Percentiles rank a stretch among this genome's conserved stretches.
These are phyloP conservation scores for Ogataea paradorogensis DNA, from an alignment of 805 yeast genomes.

Conservation along the genomic window DNA sequence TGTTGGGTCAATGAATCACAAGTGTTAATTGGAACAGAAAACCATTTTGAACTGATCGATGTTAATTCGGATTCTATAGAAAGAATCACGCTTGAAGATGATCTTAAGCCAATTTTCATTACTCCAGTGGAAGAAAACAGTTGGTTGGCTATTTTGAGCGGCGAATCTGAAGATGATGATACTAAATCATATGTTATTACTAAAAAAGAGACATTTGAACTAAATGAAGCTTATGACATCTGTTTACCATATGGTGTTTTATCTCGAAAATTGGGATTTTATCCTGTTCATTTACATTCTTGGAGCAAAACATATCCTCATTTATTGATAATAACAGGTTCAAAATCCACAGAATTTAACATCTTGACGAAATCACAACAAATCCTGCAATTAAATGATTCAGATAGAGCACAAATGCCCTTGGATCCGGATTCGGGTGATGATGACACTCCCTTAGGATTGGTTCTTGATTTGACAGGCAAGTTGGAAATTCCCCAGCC, in stretches of 20 bases:
- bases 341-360: constrained; percentile 63
- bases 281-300: constrained; percentile 37
- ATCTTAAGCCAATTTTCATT: constrained; percentile 9
- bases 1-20: constrained; percentile 9
- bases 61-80: background rate
- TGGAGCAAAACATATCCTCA: constrained; percentile 38
- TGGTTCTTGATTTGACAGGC: constrained; percentile 57
- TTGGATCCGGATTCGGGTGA: constrained; percentile 60
- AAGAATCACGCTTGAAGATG: constrained; percentile 10
- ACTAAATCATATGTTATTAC: constrained; percentile 15
- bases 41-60: constrained; percentile 10
- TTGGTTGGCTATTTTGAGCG: constrained; percentile 16
- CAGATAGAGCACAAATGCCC: constrained; percentile 72
- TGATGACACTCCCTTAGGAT: constrained; percentile 71
- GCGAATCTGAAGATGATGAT: constrained; percentile 15
- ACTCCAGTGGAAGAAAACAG: constrained; percentile 5
- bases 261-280: constrained; percentile 45
- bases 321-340: constrained; percentile 51
- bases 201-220: constrained; percentile 3
- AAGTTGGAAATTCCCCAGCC: constrained; percentile 48
- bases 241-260: constrained; percentile 48
- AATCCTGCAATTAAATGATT: constrained; percentile 59
- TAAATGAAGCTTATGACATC: constrained; percentile 31
- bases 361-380: constrained; percentile 38
- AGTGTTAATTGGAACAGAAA: constrained; percentile 1